Percentiles rank a stretch among this genome's conserved stretches.
Evolutionary conservation across 225 moss, liverwort and hornwort species (phyloP).

Genomic region (Pseudisothecium myosuroides): DNA sequence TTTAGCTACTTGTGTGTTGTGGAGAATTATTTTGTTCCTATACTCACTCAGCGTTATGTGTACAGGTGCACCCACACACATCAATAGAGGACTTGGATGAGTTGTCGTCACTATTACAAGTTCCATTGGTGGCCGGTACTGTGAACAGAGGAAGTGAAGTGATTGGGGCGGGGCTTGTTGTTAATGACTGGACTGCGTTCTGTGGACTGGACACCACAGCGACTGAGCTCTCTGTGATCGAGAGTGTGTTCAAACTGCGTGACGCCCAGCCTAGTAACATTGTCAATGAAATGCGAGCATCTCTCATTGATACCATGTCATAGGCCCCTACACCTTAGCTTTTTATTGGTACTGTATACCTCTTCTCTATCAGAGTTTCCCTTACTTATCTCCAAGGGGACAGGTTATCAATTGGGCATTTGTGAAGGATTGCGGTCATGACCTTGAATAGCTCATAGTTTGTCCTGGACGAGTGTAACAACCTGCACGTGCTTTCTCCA

Average conservation of each 20-base stretch:
- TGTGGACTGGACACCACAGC: constrained; percentile 93
- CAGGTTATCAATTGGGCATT: neutral
- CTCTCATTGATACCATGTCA: constrained; percentile 90
- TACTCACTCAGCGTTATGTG: neutral
- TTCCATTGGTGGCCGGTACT: constrained; percentile 83
- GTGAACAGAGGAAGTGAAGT: constrained; percentile 98
- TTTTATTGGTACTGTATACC: neutral
- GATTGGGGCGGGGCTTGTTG: constrained; percentile 82
- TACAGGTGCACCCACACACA: constrained; percentile 91
- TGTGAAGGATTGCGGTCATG: neutral
- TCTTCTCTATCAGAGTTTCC: neutral
- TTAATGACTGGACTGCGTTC: constrained; percentile 94
- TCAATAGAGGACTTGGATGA: constrained; percentile 94
- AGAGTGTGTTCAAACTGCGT: constrained; percentile 87
- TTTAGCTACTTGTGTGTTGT: neutral
- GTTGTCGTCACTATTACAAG: constrained; percentile 84
- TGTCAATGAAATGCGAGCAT: constrained; percentile 93
- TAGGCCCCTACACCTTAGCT: neutral
- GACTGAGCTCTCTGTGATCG: constrained; percentile 86
- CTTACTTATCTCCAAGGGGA: neutral
- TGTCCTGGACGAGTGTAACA: neutral
- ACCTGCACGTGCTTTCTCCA: neutral
- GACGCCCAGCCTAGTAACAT: constrained; percentile 94
- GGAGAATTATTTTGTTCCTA: neutral
- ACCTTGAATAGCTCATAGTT: neutral